These are phyloP conservation scores for Fragilaria crotonensis DNA, from an alignment of 108 stramenopile genomes.

Conservation along the genomic window DNA sequence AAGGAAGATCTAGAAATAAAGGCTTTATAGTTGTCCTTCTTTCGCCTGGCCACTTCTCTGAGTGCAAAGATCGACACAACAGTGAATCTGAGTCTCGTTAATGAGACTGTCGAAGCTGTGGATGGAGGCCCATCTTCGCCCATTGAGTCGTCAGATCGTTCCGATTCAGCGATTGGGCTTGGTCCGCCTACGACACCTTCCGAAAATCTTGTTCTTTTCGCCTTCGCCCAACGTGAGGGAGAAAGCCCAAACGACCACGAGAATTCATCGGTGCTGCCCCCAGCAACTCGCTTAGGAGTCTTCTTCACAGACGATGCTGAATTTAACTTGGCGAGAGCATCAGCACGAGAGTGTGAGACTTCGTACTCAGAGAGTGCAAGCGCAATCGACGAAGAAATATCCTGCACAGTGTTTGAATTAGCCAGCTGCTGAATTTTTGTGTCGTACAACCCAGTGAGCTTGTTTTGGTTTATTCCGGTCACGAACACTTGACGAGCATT, in stretches of 20 bases:
- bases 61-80: constrained; percentile 71
- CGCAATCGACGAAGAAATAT: constrained; percentile 66
- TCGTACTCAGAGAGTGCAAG: constrained; percentile 74
- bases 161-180: constrained; percentile 35
- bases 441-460: constrained; percentile 47
- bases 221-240: constrained; percentile 6
- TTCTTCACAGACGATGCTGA: constrained; percentile 3
- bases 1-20: constrained; percentile 57
- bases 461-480: constrained; percentile 19
- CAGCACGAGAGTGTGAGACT: constrained; percentile 56
- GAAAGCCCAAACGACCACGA: constrained; percentile 11
- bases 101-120: constrained; percentile 48
- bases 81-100: constrained; percentile 60
- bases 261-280: not conserved
- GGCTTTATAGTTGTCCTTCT: constrained; percentile 30
- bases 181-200: constrained; percentile 16
- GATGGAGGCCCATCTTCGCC: constrained; percentile 45
- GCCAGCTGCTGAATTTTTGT: constrained; percentile 66
- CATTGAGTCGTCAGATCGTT: not conserved
- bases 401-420: constrained; percentile 65
- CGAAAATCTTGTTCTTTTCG: constrained; percentile 1
- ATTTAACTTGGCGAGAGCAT: constrained; percentile 41
- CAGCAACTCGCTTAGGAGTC: constrained; percentile 1
- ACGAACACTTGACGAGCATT: not conserved
- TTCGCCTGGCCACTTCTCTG: constrained; percentile 59